Conservation (phyloP, 164 flowering plant species). For the Vitis amurensis region DNA sequence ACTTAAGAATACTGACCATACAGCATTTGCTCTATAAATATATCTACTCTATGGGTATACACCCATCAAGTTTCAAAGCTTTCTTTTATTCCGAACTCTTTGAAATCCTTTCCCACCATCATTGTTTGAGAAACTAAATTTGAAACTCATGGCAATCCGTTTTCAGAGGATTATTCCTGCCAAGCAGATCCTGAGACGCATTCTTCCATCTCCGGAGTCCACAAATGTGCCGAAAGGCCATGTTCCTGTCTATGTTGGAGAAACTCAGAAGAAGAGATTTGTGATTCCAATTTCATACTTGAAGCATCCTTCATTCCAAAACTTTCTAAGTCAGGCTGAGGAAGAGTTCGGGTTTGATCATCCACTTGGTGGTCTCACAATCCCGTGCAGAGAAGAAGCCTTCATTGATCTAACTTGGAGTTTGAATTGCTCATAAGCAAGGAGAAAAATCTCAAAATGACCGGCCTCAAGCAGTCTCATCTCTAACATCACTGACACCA, state of each 20-base stretch:
- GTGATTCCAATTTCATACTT: conserved; percentile 29
- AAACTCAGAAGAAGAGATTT: conserved; percentile 32
- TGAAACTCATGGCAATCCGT: background rate
- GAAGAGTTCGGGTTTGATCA: conserved; percentile 33
- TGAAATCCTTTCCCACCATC: background rate
- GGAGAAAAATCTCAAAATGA: too few species aligned
- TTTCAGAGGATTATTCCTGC: background rate
- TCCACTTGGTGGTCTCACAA: conserved; percentile 33
- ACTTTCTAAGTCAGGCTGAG: conserved; percentile 26
- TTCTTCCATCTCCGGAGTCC: background rate
- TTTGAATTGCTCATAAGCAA: background rate
- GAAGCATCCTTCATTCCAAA: conserved; percentile 27
- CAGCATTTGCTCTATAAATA: background rate
- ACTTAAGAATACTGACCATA: background rate
- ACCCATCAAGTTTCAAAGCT: background rate
- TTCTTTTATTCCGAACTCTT: background rate
- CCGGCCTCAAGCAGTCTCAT: background rate
- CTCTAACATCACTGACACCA: background rate
- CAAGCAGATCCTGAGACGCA: conserved; percentile 5
- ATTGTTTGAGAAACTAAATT: background rate
- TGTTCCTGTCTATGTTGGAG: conserved; percentile 41
- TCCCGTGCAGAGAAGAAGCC: conserved; percentile 27
- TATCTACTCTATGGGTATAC: too few species aligned
- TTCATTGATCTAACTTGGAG: conserved; percentile 13
- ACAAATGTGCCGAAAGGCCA: conserved; percentile 31